Evolutionary conservation across 129 eudicot genomes (phyloP).

Genomic region (Centrapalus pauciflorus): DNA sequence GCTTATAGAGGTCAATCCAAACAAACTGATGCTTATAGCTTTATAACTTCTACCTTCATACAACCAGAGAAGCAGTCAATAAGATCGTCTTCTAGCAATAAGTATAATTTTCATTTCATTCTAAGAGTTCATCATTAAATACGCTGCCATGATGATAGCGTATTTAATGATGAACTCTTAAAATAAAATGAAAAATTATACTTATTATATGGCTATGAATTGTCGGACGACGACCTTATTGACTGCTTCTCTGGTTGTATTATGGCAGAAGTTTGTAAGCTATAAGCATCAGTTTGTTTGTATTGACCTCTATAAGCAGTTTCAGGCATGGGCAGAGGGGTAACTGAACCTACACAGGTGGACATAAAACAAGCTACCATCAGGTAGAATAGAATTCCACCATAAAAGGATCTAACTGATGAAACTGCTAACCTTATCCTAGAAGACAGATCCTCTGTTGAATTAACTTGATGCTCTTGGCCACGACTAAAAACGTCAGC

Average conservation of each 20-base stretch:
- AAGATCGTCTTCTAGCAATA: too few relatives aligned
- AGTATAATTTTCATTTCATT: too few relatives aligned
- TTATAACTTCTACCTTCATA: too few relatives aligned
- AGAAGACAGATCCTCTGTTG: slow-evolving; percentile 49
- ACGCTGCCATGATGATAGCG: slow-evolving; percentile 24
- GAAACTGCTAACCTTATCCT: slow-evolving; percentile 52
- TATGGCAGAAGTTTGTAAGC: too few relatives aligned
- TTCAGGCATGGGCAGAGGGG: background rate
- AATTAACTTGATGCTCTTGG: slow-evolving; percentile 41
- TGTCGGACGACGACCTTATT: too few relatives aligned
- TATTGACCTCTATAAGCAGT: background rate
- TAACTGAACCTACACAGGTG: background rate
- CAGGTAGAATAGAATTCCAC: too few relatives aligned
- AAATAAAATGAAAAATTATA: too few relatives aligned
- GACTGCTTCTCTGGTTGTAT: too few relatives aligned
- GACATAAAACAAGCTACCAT: too few relatives aligned
- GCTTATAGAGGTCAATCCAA: background rate
- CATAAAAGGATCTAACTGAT: background rate
- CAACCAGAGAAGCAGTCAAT: too few relatives aligned
- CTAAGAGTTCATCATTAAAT: background rate
- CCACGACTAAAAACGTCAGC: slow-evolving; percentile 61
- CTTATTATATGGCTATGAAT: too few relatives aligned
- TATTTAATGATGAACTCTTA: background rate
- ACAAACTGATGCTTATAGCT: background rate
- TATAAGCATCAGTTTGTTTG: background rate